phyloP scores from a whole-genome alignment of 2,329 filamentous ascomycete species.

The Colletotrichum cereale region DNA sequence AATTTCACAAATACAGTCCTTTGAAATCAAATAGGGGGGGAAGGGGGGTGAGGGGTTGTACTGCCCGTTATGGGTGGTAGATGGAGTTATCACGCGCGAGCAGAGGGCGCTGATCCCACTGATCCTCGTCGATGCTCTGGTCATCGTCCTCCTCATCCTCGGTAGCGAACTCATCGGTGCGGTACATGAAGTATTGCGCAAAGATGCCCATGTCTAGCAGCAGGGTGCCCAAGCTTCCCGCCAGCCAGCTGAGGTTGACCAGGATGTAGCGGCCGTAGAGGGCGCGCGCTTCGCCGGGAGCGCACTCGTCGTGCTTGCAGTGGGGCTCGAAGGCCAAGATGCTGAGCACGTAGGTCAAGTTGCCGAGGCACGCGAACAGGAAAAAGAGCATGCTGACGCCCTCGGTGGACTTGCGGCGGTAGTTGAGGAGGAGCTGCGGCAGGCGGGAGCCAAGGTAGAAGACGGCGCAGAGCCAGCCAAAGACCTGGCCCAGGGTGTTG shows the following conservation, averaged over 20 bases:
- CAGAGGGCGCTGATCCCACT: conserved; percentile 53
- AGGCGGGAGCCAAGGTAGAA: conserved; percentile 91
- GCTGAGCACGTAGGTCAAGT: conserved; percentile 90
- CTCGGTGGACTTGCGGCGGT: conserved; percentile 90
- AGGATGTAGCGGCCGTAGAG: conserved; percentile 87
- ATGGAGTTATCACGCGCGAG: conserved; percentile 42
- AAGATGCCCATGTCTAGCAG: conserved; percentile 89
- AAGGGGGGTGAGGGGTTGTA: neutral
- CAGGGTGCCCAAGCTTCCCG: conserved; percentile 89
- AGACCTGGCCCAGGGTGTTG: conserved; percentile 85
- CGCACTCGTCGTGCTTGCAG: conserved; percentile 70
- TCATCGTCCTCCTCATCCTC: conserved; percentile 45
- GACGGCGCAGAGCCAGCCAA: conserved; percentile 91
- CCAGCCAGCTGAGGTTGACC: conserved; percentile 91
- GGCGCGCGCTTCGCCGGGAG: conserved; percentile 70
- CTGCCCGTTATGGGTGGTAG: conserved; percentile 21
- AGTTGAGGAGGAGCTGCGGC: conserved; percentile 93
- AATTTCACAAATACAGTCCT: conserved; percentile 5
- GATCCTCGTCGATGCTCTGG: conserved; percentile 47
- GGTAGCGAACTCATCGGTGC: conserved; percentile 56
- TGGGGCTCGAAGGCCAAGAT: conserved; percentile 90
- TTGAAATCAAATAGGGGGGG: neutral
- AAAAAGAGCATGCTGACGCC: conserved; percentile 96
- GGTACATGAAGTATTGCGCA: conserved; percentile 91
- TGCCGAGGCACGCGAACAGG: conserved; percentile 94